phyloP scores from a whole-genome alignment of 148 eudicot species.

The Nepenthes mirabilis region DNA sequence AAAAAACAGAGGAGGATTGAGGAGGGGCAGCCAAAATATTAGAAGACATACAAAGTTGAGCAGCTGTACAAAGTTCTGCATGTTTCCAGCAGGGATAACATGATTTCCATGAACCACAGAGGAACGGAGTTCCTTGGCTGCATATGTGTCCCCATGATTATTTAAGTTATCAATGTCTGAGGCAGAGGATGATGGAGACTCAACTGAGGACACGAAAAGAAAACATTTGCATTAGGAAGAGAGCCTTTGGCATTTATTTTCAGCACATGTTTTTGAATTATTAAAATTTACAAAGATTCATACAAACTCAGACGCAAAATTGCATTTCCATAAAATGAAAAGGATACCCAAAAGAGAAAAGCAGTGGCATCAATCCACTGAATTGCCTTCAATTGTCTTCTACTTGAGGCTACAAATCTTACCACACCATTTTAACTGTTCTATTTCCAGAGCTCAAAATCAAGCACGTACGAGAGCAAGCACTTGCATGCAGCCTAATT shows the following conservation, averaged over 20 bases:
- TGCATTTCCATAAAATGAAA: no score
- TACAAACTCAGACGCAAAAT: no score
- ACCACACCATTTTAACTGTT: no score
- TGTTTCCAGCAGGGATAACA: conserved; percentile 26
- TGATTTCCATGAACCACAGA: conserved; percentile 23
- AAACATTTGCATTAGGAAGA: conserved; percentile 6
- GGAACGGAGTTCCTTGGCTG: conserved; percentile 15
- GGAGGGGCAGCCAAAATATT: background rate
- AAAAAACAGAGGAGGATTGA: background rate
- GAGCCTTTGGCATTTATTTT: background rate
- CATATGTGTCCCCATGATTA: conserved; percentile 18
- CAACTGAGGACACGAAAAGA: conserved; percentile 12
- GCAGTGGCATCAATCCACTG: no score
- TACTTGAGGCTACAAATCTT: no score
- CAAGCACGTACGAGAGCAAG: no score
- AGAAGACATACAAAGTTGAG: conserved; percentile 28
- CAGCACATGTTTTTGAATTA: no score
- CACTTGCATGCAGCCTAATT: no score
- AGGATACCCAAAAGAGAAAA: no score
- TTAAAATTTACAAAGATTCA: no score
- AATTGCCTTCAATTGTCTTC: no score
- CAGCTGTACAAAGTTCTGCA: conserved; percentile 22
- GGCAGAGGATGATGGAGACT: conserved; percentile 47
- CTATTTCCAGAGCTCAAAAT: no score
- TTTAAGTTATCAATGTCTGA: conserved; percentile 40